Conservation (phyloP, 805 yeast species). For the Ogataea nonfermentans region DNA sequence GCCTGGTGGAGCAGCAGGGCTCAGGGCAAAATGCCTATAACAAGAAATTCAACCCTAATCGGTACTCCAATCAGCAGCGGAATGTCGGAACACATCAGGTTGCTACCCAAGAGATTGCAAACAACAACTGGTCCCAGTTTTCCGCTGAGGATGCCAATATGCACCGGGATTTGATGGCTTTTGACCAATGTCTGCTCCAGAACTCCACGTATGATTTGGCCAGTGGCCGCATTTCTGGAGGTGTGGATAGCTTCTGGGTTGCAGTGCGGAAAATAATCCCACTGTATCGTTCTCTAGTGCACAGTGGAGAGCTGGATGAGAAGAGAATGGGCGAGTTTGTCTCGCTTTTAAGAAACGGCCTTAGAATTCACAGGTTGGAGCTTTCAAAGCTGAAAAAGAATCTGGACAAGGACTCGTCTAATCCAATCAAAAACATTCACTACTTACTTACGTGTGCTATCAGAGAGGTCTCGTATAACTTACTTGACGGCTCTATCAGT, state of each 20-base stretch:
- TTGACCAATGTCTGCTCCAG: constrained; percentile 46
- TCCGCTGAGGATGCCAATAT: constrained; percentile 39
- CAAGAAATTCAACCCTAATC: constrained; percentile 6
- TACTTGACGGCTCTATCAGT: constrained; percentile 41
- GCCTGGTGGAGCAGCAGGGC: constrained; percentile 22
- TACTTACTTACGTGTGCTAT: constrained; percentile 47
- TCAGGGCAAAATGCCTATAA: constrained; percentile 8
- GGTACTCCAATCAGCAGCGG: constrained; percentile 11
- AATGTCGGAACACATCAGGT: constrained; percentile 11
- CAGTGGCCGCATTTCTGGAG: constrained; percentile 39
- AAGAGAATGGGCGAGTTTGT: constrained; percentile 48
- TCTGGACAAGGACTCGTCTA: constrained; percentile 56
- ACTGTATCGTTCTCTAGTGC: constrained; percentile 45
- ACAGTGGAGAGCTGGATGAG: constrained; percentile 46
- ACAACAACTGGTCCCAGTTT: constrained; percentile 7
- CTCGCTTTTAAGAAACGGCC: constrained; percentile 52
- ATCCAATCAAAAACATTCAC: constrained; percentile 55
- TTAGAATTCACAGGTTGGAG: constrained; percentile 54
- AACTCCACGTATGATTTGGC: constrained; percentile 37
- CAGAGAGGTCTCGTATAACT: constrained; percentile 51
- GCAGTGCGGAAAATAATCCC: constrained; percentile 51
- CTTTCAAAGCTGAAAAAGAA: constrained; percentile 54
- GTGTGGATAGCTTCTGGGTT: constrained; percentile 50
- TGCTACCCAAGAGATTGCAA: constrained; percentile 12
- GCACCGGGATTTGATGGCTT: constrained; percentile 44